Evolutionary conservation across 495 filamentous ascomycete genomes (phyloP).

Genomic region (Jackrogersella multiformis): DNA sequence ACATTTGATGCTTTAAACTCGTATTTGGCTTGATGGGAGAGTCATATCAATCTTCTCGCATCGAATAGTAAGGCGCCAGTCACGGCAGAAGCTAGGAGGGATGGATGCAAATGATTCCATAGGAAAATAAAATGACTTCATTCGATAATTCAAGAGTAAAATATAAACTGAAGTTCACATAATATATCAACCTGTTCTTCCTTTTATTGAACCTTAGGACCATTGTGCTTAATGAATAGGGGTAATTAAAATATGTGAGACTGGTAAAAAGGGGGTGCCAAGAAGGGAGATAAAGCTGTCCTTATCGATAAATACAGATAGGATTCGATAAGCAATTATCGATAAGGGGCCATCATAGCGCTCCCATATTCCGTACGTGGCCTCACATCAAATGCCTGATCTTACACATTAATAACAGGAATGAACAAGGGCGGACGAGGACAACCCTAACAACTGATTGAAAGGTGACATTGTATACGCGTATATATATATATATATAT

Average conservation of each 20-base stretch:
- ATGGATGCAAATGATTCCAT: background rate
- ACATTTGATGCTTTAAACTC: background rate
- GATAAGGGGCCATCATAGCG: slow-evolving; percentile 18
- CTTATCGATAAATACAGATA: slow-evolving; percentile 41
- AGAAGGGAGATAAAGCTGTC: slow-evolving; percentile 28
- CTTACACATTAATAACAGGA: slow-evolving; percentile 3
- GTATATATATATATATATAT: background rate
- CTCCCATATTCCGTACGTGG: slow-evolving; percentile 39
- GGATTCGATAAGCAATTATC: slow-evolving; percentile 40
- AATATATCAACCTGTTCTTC: background rate
- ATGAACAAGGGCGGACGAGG: background rate
- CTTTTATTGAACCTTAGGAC: background rate
- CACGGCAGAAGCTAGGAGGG: background rate
- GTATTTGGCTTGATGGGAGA: background rate
- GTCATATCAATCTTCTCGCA: too few relatives aligned
- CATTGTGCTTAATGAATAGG: slow-evolving; percentile 1
- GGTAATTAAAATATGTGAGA: slow-evolving; percentile 8
- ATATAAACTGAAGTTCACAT: background rate
- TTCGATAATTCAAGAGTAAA: background rate
- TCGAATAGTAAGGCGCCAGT: background rate
- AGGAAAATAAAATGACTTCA: too few relatives aligned
- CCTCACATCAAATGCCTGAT: slow-evolving; percentile 22
- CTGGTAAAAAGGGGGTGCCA: slow-evolving; percentile 20
- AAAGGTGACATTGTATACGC: background rate
- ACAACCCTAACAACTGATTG: slow-evolving; percentile 5